Conservation (phyloP, 2,329 filamentous ascomycete genomes). For the Ambrosiella cleistominuta region DNA sequence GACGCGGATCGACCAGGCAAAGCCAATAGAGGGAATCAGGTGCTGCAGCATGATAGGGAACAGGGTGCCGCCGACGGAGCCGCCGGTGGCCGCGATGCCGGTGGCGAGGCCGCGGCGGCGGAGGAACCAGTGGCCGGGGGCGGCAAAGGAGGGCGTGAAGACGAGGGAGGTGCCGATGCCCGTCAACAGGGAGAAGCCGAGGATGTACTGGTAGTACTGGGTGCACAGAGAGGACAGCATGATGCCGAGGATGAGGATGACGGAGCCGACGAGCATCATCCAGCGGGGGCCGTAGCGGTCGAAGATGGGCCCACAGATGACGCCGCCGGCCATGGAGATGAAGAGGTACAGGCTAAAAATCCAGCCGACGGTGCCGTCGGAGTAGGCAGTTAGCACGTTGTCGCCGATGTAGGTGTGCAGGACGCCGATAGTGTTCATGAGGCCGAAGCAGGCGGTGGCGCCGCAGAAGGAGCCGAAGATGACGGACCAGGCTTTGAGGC, state of each 20-base stretch:
- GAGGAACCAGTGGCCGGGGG: slow-evolving; percentile 65
- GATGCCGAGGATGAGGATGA: slow-evolving; percentile 42
- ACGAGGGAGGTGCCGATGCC: slow-evolving; percentile 58
- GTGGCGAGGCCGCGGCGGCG: slow-evolving; percentile 57
- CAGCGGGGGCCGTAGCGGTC: slow-evolving; percentile 54
- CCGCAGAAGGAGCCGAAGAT: slow-evolving; percentile 61
- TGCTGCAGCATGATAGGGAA: slow-evolving; percentile 35
- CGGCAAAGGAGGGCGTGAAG: slow-evolving; percentile 59
- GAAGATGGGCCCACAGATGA: slow-evolving; percentile 69
- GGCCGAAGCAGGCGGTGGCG: slow-evolving; percentile 51
- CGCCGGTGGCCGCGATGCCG: slow-evolving; percentile 55
- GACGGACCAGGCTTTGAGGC: slow-evolving; percentile 53
- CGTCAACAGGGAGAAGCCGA: slow-evolving; percentile 56
- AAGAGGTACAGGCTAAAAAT: slow-evolving; percentile 72
- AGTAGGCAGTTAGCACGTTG: slow-evolving; percentile 53
- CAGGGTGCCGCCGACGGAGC: slow-evolving; percentile 48
- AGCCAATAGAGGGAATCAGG: slow-evolving; percentile 30
- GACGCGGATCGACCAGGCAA: slow-evolving; percentile 32
- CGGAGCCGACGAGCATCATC: slow-evolving; percentile 47
- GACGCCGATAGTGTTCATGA: slow-evolving; percentile 58
- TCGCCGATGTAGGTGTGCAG: slow-evolving; percentile 61
- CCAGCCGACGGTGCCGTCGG: slow-evolving; percentile 59
- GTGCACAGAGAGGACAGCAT: slow-evolving; percentile 53
- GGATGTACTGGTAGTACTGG: slow-evolving; percentile 63
- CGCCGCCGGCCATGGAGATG: slow-evolving; percentile 62